Evolutionary conservation across 495 filamentous ascomycete species (phyloP), one percentile per base, ranked within the genome.

Genomic region (Xylaria longipes): DNA sequence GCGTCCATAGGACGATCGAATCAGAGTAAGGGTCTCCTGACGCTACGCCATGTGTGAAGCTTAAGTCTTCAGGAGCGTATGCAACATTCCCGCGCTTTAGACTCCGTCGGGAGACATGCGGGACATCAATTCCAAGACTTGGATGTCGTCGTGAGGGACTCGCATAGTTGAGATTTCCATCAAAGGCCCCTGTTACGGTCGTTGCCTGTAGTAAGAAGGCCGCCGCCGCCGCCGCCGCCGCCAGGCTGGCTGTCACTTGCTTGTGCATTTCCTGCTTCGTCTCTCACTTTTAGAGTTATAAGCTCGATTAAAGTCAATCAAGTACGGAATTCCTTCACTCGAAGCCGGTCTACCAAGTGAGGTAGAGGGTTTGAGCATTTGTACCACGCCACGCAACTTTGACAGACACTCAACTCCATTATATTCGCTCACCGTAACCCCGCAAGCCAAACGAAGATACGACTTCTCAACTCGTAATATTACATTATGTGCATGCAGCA

Each of bases 31-130:
- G 91, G 73, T 93, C 91, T 12, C 91, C 91, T 22, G 88, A 90
- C n/a, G 91, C 90, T 14, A 92, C 85, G 70, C 90, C 88, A 71
- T 92, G 91, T 9, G 90, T 92, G 77, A 93, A 92, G 71, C 85
- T 84, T 54, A 91, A 80, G 69, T 84, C 74, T 1, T 73, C 73
- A 2, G 78, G 72, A 3, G 88, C 85, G 71, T 87, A 88, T 25
- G 90, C 88, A 45, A 87, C 82, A 20, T 90, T 90, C 54, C 88
- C 89, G 75, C 81, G 80, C 70, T 82, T 82, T 14, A 82, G 45
- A 39, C 74, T 81, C 2, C 81, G 81, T 45, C 77, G 69, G 1
- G 80, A 70, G 41, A 87, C 83, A 31, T 76, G 77, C 0, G 78
- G 83, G 6, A 89, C 79, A 35, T 87, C 81, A 35, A 92, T 85